Evolutionary conservation across 1,284 basidiomycete genomes (phyloP), one percentile per base, ranked within the genome.

Genomic region (Pulveroboletus sp.): DNA sequence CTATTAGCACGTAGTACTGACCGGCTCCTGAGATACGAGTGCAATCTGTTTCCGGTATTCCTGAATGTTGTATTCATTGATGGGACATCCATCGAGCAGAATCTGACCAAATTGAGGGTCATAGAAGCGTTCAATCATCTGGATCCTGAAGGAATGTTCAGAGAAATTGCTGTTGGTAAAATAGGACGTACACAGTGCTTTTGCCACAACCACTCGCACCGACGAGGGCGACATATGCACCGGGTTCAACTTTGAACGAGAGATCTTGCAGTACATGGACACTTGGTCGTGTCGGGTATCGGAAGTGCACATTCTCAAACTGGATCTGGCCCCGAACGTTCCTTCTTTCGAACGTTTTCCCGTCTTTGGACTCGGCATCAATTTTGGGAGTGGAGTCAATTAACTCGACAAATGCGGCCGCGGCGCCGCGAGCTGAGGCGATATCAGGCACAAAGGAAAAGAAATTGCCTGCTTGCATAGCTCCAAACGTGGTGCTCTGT

Each of bases 371-470:
- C 66, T 92, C 85, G 1, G 91, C 83, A 65, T 98, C 94, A 58
- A 98, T 92, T 65, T 92, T 87, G 17, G 91, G 88, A 8, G 74
- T 72, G 29, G 86, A 84, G 70, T 98, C 95, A n/a, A 96, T 73
- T 14, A 97, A 75, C 50, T 81, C 82, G 75, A 97, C 80, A 62
- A 95, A 86, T 50, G 89, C 83, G 24, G 85, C 83, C 0, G 85
- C 92, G 1, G 95, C 89, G 26, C 87, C 82, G 66, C 86, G 87
- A 33, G 96, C 95, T 2, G 91, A 91, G 6, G 91, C 94, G 49
- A 97, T 84, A 70, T 98, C 96, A 22, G 96, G 96, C 2, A 96
- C 95, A 71, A 93, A 98, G 15, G 86, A 83, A 77, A 98, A 97
- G 31, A 96, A 86, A 66, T 91, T 91, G 52, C 91, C 91, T 20